Conservation (phyloP, 2,329 filamentous ascomycete species). For the Aspergillus sp. region DNA sequence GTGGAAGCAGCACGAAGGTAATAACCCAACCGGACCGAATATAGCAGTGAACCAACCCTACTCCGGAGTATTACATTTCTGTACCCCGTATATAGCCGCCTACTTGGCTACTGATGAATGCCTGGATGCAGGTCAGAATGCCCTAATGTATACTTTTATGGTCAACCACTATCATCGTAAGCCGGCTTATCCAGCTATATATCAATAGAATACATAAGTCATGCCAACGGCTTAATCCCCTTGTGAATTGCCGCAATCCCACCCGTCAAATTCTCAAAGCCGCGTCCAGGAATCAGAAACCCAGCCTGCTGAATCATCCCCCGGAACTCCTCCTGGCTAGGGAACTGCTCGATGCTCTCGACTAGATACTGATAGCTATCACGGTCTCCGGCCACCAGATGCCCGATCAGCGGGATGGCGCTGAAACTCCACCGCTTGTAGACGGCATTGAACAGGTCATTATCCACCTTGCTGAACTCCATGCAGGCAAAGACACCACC, state of each 20-base stretch:
- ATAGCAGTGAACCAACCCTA: no score
- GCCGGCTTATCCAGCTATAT: no score
- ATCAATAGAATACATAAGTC: neutral
- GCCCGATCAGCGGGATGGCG: slow-evolving; percentile 89
- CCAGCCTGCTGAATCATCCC: slow-evolving; percentile 56
- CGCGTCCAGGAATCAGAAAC: slow-evolving; percentile 71
- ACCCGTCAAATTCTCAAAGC: slow-evolving; percentile 83
- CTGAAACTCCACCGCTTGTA: slow-evolving; percentile 97
- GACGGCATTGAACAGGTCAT: slow-evolving; percentile 67
- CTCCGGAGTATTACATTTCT: no score
- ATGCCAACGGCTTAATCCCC: slow-evolving; percentile 66
- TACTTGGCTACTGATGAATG: no score
- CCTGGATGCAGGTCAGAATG: no score
- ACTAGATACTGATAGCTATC: slow-evolving; percentile 98
- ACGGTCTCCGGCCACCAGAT: slow-evolving; percentile 85
- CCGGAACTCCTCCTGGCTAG: slow-evolving; percentile 73
- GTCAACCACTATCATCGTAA: no score
- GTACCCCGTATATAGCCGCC: no score
- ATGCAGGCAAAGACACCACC: slow-evolving; percentile 94
- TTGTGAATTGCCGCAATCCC: slow-evolving; percentile 95
- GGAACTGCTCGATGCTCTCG: slow-evolving; percentile 93
- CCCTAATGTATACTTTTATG: no score
- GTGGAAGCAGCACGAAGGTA: no score
- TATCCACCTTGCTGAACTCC: slow-evolving; percentile 83
- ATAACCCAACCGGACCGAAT: no score